Evolutionary conservation across 192 early-diverging fungal genomes (phyloP).

Genomic region (Backusella macrospora): DNA sequence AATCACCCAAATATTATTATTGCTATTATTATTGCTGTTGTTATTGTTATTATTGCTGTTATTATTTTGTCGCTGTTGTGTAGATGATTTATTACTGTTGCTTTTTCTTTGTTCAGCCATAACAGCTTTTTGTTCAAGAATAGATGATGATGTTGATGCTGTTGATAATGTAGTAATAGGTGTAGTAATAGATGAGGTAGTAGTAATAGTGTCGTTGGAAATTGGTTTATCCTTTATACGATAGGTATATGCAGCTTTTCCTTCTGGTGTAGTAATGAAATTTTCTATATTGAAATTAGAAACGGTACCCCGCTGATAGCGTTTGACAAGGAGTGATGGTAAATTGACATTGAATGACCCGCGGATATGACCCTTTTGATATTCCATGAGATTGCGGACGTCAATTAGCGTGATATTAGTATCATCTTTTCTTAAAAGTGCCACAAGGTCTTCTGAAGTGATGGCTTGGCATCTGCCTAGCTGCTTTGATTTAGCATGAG

Average conservation of each 20-base stretch:
- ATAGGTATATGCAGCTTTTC: conserved; percentile 32
- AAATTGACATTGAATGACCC: conserved; percentile 57
- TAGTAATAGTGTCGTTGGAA: background rate
- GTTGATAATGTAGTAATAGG: conserved; percentile 2
- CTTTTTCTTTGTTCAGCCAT: conserved; percentile 10
- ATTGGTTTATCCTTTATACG: background rate
- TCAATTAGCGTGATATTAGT: conserved; percentile 30
- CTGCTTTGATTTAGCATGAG: background rate
- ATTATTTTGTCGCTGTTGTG: background rate
- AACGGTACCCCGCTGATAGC: conserved; percentile 52
- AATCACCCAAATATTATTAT: conserved; percentile 37
- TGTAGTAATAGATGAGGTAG: background rate
- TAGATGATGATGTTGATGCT: conserved; percentile 10
- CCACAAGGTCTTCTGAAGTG: background rate
- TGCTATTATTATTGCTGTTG: background rate
- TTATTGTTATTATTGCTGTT: background rate
- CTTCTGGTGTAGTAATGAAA: conserved; percentile 55
- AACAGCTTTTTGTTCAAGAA: conserved; percentile 25
- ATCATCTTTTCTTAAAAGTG: background rate
- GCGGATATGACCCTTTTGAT: conserved; percentile 24
- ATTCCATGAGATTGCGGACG: conserved; percentile 30
- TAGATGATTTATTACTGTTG: background rate
- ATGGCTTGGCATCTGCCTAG: background rate
- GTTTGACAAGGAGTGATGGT: conserved; percentile 53
- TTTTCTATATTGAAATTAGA: conserved; percentile 54